A percentile compares a stretch with the other conserved stretches of the same genome.
Conservation (phyloP, 129 eudicot species). For the Lactuca saligna region DNA sequence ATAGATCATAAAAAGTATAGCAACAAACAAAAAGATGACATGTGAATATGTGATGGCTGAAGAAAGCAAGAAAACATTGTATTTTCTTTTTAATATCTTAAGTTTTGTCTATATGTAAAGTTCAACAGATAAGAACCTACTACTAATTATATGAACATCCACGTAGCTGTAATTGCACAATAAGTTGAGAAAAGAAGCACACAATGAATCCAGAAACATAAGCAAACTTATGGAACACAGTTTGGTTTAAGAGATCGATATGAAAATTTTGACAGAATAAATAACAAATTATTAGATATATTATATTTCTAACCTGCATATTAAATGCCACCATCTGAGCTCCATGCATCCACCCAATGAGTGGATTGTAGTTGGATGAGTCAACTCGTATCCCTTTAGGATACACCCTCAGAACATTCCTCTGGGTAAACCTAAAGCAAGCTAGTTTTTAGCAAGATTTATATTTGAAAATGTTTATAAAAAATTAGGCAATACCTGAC, state of each 20-base stretch:
- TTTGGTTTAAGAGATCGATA: neutral
- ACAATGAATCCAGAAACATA: neutral
- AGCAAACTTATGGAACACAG: slow-evolving; percentile 4
- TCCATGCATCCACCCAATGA: slow-evolving; percentile 88
- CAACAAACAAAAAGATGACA: no score
- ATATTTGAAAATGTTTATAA: neutral
- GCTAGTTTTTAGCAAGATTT: slow-evolving; percentile 5
- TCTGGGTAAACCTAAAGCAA: slow-evolving; percentile 69
- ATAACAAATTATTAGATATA: neutral
- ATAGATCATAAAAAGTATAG: no score
- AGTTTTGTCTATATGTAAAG: no score
- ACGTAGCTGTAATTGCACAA: no score
- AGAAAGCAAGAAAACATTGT: no score
- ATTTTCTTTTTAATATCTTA: no score
- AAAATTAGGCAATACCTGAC: slow-evolving; percentile 47
- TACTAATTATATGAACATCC: no score
- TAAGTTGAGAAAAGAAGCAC: no score
- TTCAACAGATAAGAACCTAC: no score
- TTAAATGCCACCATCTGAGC: slow-evolving; percentile 96
- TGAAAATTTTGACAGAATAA: neutral
- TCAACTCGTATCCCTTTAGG: slow-evolving; percentile 75
- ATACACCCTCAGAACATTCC: slow-evolving; percentile 70
- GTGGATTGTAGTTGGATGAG: slow-evolving; percentile 78
- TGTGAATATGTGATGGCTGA: no score
- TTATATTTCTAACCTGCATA: slow-evolving; percentile 65